phyloP scores from a whole-genome alignment of 768 basidiomycete species.

The Russula griseocarnosa region DNA sequence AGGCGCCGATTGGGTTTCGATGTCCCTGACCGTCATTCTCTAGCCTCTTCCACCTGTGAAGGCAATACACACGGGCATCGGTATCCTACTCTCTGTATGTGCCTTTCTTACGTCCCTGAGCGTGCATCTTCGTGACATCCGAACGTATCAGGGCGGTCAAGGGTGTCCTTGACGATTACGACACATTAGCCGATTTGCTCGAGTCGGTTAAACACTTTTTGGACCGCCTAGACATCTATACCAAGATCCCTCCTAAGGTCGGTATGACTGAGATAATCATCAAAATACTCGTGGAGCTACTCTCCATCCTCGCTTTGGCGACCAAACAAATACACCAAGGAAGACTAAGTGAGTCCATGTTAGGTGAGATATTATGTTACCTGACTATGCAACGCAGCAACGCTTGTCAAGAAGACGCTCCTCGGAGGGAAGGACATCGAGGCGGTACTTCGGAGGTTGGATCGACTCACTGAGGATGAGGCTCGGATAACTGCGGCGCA shows the following conservation, averaged over 20 bases:
- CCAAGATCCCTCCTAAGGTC: background rate
- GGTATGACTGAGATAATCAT: background rate
- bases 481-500: background rate
- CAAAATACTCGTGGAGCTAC: background rate
- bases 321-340: background rate
- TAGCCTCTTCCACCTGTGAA: background rate
- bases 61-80: background rate
- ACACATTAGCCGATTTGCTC: background rate
- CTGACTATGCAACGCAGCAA: background rate
- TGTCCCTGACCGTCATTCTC: background rate
- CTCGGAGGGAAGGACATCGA: background rate
- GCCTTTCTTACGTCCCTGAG: background rate
- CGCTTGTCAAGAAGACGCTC: background rate
- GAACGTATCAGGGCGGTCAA: background rate
- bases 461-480: background rate
- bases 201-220: background rate
- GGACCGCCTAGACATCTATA: background rate
- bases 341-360: background rate
- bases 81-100: background rate
- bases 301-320: background rate
- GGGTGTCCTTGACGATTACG: background rate
- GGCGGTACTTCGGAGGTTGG: background rate
- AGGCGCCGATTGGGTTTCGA: background rate
- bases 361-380: background rate
- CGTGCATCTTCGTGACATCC: background rate